phyloP scores from a whole-genome alignment of 2,329 filamentous ascomycete genomes.

The Albophoma yamanashiensis region DNA sequence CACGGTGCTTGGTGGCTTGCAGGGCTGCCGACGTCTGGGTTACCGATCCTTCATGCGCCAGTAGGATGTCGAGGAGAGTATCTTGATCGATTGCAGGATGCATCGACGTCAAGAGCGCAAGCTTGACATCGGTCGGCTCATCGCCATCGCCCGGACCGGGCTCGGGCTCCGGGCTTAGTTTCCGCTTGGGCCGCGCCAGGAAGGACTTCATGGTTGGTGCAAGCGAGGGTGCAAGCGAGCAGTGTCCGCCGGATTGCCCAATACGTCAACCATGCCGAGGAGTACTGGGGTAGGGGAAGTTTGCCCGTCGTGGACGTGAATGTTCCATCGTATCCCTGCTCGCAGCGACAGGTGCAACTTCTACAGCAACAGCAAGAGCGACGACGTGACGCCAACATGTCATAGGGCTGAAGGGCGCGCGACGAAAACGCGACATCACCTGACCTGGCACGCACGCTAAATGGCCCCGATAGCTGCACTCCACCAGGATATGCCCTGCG shows the following conservation, averaged over 20 bases:
- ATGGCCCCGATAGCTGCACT: constrained; percentile 8
- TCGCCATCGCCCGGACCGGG: constrained; percentile 34
- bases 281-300: too few relatives aligned
- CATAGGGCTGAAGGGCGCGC: neutral
- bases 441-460: constrained; percentile 6
- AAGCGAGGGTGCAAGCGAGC: neutral
- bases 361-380: neutral
- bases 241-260: neutral
- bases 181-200: constrained; percentile 44
- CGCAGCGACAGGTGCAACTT: neutral
- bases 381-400: neutral
- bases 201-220: constrained; percentile 43
- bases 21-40: constrained; percentile 51
- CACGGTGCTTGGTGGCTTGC: constrained; percentile 10
- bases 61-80: constrained; percentile 64
- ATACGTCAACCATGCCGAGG: neutral
- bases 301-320: neutral
- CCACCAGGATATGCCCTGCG: neutral
- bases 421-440: constrained; percentile 15
- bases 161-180: constrained; percentile 17
- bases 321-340: neutral
- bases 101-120: constrained; percentile 73
- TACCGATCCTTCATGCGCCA: constrained; percentile 70
- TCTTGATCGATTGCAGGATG: constrained; percentile 54
- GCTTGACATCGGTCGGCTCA: constrained; percentile 80